Evolutionary conservation across 768 basidiomycete genomes (phyloP).

Genomic region (Agaricus blazei): DNA sequence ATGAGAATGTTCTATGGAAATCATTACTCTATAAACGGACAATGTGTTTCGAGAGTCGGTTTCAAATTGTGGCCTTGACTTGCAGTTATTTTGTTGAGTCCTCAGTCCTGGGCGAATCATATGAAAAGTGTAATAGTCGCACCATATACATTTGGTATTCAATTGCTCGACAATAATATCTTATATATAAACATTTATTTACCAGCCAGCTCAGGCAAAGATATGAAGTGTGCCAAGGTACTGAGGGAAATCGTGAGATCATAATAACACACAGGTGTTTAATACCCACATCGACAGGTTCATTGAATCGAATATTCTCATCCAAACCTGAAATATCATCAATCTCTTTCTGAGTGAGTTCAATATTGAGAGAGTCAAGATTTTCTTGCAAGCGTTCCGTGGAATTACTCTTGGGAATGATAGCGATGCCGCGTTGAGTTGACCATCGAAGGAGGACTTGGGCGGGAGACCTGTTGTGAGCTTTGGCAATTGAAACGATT

Average conservation of each 20-base stretch:
- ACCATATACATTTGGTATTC: neutral
- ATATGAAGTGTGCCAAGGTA: constrained; percentile 23
- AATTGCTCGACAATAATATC: constrained; percentile 7
- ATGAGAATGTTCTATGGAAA: neutral
- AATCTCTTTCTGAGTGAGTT: constrained; percentile 56
- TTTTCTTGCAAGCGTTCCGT: constrained; percentile 47
- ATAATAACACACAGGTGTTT: neutral
- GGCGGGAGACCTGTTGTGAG: constrained; percentile 52
- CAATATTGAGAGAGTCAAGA: constrained; percentile 30
- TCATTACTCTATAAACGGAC: too few species aligned
- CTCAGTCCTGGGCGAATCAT: too few species aligned
- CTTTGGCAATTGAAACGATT: constrained; percentile 39
- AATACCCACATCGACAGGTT: constrained; percentile 20
- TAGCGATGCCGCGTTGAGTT: constrained; percentile 66
- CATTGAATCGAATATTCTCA: constrained; percentile 26
- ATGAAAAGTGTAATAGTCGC: too few species aligned
- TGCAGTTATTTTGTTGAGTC: too few species aligned
- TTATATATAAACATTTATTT: constrained; percentile 3
- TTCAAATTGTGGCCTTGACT: too few species aligned
- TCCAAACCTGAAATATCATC: constrained; percentile 55
- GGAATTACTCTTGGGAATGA: constrained; percentile 70
- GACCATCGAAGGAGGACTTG: constrained; percentile 80
- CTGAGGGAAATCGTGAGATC: constrained; percentile 7
- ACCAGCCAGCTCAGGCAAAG: constrained; percentile 16
- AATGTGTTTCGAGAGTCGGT: too few species aligned